Evolutionary conservation across 495 filamentous ascomycete species (phyloP).

Genomic region (Lepraria neglecta): DNA sequence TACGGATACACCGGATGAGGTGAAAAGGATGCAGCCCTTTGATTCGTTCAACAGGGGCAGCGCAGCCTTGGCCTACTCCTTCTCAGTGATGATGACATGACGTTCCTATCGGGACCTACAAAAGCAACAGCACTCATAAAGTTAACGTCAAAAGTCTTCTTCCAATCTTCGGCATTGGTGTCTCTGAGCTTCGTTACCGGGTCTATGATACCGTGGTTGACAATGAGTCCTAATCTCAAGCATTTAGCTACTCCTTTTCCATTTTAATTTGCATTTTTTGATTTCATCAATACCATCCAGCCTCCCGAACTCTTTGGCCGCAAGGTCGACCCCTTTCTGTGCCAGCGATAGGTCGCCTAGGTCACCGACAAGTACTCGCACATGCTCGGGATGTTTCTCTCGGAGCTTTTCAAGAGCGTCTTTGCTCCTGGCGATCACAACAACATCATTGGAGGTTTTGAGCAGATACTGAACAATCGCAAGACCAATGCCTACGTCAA

Average conservation of each 20-base stretch:
- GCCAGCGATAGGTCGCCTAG: constrained; percentile 59
- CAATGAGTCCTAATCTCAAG: constrained; percentile 43
- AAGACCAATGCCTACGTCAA: constrained; percentile 69
- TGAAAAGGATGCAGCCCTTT: constrained; percentile 65
- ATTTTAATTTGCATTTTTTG: no score
- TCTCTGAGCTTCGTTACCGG: constrained; percentile 70
- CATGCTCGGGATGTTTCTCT: constrained; percentile 55
- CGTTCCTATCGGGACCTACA: constrained; percentile 43
- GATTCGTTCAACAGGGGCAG: constrained; percentile 64
- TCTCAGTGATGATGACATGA: constrained; percentile 20
- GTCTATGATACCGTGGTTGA: constrained; percentile 80
- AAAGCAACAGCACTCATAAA: constrained; percentile 74
- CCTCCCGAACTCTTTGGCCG: constrained; percentile 57
- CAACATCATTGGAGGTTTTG: constrained; percentile 56
- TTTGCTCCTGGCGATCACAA: constrained; percentile 67
- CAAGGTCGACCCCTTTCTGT: constrained; percentile 54
- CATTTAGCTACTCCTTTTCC: no score
- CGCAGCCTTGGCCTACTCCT: constrained; percentile 59
- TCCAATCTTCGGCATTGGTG: constrained; percentile 63
- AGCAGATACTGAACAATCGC: constrained; percentile 72
- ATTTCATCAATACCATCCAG: constrained; percentile 51
- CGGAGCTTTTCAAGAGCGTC: constrained; percentile 62
- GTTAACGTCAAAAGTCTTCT: constrained; percentile 70
- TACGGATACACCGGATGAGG: constrained; percentile 68
- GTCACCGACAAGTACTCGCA: constrained; percentile 71